Base-by-base conservation (phyloP, 2,329 filamentous ascomycete species). In the Trichoderma simmonsii region DNA sequence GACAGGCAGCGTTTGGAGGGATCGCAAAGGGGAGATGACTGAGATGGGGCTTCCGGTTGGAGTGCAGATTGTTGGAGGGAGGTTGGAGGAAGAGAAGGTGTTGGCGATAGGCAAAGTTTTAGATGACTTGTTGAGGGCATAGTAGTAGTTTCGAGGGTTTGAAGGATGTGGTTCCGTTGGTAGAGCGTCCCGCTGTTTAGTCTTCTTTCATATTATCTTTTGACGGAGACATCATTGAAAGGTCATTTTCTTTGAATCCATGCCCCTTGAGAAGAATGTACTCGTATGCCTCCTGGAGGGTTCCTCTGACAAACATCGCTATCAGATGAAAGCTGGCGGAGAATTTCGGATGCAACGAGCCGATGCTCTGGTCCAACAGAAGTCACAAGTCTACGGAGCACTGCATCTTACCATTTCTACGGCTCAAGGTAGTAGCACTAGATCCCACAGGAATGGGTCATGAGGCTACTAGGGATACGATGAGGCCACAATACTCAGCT, bases 1-100 rank as follows among this genome's bases (percentile, higher is more conserved):
- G 62, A 18, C 24, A 2, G n/a, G 62, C 3, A 24, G 43, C 14
- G 26, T 65, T 34, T 65, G 62, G 78, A 78, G 8, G 85, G 87
- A 1, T 79, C 80, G 1, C 80, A 82, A 57, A 77, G 81, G 4
- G 59, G 51, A 43, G 79, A 84, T 59, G 76, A 65, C 7, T 57
- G 70, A 51, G 68, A 70, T 28, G 34, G 18, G 59, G 12, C 48
- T 76, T 65, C 87, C 87, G 0, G 82, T 90, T 8, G 84, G 85
- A 2, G 73, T 90, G 30, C 88, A 90, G 77, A 80, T 89, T 30
- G 81, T 88, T 11, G 85, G 85, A 7, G 81, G 82, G 28, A 85
- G 83, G 68, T 79, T 88, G 18, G 84, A 89, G 60, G 87, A 90
- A 72, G 88, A 90, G 76, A 88, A 84, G 76, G 80, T 88, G 0